phyloP scores from a whole-genome alignment of 1,284 basidiomycete species.

The Singerocomus inundabilis region DNA sequence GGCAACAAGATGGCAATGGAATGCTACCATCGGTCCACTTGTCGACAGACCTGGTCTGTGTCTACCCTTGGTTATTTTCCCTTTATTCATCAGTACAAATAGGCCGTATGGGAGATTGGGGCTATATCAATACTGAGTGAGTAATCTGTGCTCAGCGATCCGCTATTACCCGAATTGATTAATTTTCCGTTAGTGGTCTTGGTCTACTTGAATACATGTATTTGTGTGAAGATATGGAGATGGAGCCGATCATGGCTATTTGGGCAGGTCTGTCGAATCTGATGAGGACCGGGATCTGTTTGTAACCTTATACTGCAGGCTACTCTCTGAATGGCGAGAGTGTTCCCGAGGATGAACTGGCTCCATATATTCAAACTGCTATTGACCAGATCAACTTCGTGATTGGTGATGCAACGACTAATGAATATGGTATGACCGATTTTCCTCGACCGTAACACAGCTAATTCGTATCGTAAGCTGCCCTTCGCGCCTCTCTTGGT shows the following conservation, averaged over 20 bases:
- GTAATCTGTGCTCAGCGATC: slow-evolving; percentile 11
- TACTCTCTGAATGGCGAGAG: slow-evolving; percentile 54
- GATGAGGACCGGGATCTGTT: background rate
- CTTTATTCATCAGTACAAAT: slow-evolving; percentile 2
- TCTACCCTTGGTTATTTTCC: background rate
- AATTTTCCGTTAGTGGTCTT: too few relatives aligned
- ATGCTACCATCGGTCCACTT: slow-evolving; percentile 52
- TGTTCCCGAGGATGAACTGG: slow-evolving; percentile 51
- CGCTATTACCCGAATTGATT: background rate
- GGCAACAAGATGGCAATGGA: slow-evolving; percentile 66
- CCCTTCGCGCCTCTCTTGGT: slow-evolving; percentile 60
- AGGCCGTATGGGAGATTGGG: slow-evolving; percentile 64
- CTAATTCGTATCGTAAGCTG: slow-evolving; percentile 40
- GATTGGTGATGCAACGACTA: slow-evolving; percentile 49
- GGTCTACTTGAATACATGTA: slow-evolving; percentile 65
- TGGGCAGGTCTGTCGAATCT: slow-evolving; percentile 46
- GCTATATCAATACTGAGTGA: slow-evolving; percentile 66
- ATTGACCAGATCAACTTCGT: slow-evolving; percentile 74
- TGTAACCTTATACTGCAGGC: slow-evolving; percentile 34
- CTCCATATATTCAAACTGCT: slow-evolving; percentile 64
- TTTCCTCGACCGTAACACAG: background rate
- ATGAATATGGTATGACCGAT: slow-evolving; percentile 13
- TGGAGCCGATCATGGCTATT: slow-evolving; percentile 69
- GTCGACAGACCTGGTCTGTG: slow-evolving; percentile 40
- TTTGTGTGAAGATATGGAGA: slow-evolving; percentile 62